Evolutionary conservation across 163 green algal genomes (phyloP).

Genomic region (Trebouxiophyceae sp.): DNA sequence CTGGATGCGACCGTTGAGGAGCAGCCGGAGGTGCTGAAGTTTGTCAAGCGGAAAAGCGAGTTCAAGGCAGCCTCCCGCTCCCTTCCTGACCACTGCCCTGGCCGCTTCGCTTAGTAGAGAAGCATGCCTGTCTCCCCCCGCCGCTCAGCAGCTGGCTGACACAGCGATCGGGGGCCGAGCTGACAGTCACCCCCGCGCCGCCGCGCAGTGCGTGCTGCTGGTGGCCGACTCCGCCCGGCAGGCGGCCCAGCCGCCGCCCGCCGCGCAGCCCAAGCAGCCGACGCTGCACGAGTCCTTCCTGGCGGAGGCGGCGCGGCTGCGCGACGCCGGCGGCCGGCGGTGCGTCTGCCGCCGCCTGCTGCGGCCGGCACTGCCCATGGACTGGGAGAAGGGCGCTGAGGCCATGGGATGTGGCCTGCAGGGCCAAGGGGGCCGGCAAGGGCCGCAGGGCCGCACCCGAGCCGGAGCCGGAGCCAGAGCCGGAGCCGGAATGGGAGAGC

Average conservation of each 20-base stretch:
- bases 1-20: conserved; percentile 13
- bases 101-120: no score
- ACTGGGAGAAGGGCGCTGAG: neutral
- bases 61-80: conserved; percentile 8
- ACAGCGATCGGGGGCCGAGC: neutral
- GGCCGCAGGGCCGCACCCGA: no score
- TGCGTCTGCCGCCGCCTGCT: neutral
- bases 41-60: conserved; percentile 14
- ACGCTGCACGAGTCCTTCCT: conserved; percentile 6
- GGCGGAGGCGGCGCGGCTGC: conserved; percentile 5
- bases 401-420: neutral
- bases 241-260: no score
- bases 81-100: neutral
- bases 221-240: no score
- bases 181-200: neutral
- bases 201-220: neutral
- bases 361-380: no score
- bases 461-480: no score
- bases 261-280: neutral
- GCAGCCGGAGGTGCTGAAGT: conserved; percentile 15
- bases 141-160: no score
- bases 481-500: no score
- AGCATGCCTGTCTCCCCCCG: no score
- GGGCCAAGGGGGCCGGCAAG: neutral
- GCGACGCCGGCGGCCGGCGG: no score